phyloP scores from a whole-genome alignment of 176 grass and related monocot species.

The Ensete glaucum region DNA sequence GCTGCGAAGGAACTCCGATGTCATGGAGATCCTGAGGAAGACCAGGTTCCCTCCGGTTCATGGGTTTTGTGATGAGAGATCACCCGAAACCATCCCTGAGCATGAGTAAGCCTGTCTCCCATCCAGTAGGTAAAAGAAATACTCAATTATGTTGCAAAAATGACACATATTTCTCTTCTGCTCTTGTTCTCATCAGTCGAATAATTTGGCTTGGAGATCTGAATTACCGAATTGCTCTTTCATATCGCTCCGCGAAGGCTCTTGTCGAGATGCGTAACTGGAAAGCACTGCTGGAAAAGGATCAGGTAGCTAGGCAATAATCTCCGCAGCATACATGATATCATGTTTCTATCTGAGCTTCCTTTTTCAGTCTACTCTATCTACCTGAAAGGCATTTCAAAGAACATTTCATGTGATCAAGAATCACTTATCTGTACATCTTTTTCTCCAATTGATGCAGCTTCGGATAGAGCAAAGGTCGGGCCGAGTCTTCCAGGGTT shows the following conservation, averaged over 20 bases:
- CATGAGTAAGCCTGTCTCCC: constrained; percentile 57
- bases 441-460: constrained; percentile 43
- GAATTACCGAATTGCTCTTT: constrained; percentile 97
- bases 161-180: constrained; percentile 17
- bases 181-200: constrained; percentile 38
- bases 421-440: constrained; percentile 1
- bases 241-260: constrained; percentile 84
- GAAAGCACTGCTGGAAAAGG: constrained; percentile 97
- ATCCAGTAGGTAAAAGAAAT: neutral
- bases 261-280: constrained; percentile 98
- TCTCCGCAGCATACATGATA: neutral
- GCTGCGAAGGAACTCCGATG: constrained; percentile 68
- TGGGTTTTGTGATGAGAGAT: constrained; percentile 53
- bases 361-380: too few species aligned
- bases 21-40: constrained; percentile 86
- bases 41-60: constrained; percentile 79
- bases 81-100: constrained; percentile 81
- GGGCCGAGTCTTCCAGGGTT: constrained; percentile 72
- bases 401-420: neutral
- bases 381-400: too few species aligned
- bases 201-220: constrained; percentile 97
- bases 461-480: constrained; percentile 80
- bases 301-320: constrained; percentile 56
- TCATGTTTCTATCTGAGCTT: neutral
- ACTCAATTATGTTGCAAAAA: constrained; percentile 6